Evolutionary conservation across 1,284 basidiomycete species (phyloP), one percentile per base, ranked within the genome.

Genomic region (Cystobasidium slooffiae): DNA sequence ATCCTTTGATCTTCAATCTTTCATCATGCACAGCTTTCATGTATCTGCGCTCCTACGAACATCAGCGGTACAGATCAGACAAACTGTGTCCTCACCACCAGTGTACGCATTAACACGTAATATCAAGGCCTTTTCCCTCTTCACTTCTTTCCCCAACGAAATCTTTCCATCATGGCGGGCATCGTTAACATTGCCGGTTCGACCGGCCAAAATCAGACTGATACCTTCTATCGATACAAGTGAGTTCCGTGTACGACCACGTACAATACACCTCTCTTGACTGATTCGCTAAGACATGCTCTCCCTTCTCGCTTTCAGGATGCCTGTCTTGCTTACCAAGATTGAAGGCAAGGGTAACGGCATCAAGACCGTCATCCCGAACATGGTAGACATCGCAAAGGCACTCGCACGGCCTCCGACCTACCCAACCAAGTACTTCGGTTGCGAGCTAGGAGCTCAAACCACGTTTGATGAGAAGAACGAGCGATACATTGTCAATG

Each of bases 321-420:
- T 99, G 97, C 97, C 97, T 66, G 84, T 95, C 76, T 88, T 99
- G 76, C 87, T 89, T 79, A 97, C 92, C 79, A 99, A 99, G 86
- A 95, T 99, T 68, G 97, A 99, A 85, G 97, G 97, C 80, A 94
- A 94, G 84, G 97, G 97, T 73, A 99, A 99, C 83, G 97, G 97
- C 78, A 99, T 99, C 86, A 99, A 99, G 86, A 99, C 97, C 73
- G 94, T 97, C 81, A 85, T 97, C 72, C 94, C 94, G 59, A 99
- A 99, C 85, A 98, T 99, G 94, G 89, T 93, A 77, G 97, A 99
- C 84, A 92, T 99, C 78, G 93, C 96, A 65, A 91, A 94, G 75
- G 94, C 97, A 52, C 88, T 99, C 80, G 93, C 91, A 82, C 91
- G 97, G 77, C 96, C 97, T 77, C 92, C 97, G 43, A 89, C 93